Base-by-base conservation (phyloP, 169 alveolate species). In the Fabrea salina region DNA sequence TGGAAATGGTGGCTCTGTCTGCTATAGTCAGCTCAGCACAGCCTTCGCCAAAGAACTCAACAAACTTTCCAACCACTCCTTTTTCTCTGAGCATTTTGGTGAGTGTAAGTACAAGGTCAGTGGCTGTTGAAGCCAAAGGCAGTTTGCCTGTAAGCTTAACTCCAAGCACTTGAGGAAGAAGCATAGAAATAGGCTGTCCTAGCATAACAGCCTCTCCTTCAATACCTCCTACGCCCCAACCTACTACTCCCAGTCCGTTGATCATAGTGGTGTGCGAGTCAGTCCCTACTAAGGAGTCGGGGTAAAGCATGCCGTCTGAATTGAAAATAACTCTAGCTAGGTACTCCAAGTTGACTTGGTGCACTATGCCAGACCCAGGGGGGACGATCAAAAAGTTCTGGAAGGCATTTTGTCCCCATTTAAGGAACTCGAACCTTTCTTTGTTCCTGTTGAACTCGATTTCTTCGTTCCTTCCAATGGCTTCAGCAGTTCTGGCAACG, bases 151-250 rank as follows among this genome's bases (percentile, higher is more conserved):
- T 95, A 19, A 97, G 94, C 49, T 94, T 91, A 75, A 96, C 94
- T 22, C 99, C 99, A 39, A 97, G 97, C 7, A 97, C 99, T 79
- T 97, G 97, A n/a, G 99, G 99, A n/a, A 97, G 87, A 13, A 94
- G 96, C 99, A 97, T 97, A 64, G 99, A 94, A 43, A 97, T 92
- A n/a, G 98, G 96, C 80, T 95, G 93, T 25, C 99, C 99, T 44
- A 97, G 92, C 99, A 97, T 96, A 47, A 96, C 97, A 11, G 99
- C 98, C 86, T 97, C 99, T 57, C 99, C 99, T 91, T 97, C 99
- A 49, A 97, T 96, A n/a, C 99, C 99, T 35, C 99, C 99, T 8
- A 96, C 99, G 22, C 99, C 99, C 95, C 95, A 91, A 8, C 96
- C 97, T 64, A 92, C 83, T 44, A 97, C 97, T 33, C 99, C 99